Evolutionary conservation across 2,329 filamentous ascomycete genomes (phyloP), one percentile per base, ranked within the genome.

Genomic region (Aureobasidium mangrovei): DNA sequence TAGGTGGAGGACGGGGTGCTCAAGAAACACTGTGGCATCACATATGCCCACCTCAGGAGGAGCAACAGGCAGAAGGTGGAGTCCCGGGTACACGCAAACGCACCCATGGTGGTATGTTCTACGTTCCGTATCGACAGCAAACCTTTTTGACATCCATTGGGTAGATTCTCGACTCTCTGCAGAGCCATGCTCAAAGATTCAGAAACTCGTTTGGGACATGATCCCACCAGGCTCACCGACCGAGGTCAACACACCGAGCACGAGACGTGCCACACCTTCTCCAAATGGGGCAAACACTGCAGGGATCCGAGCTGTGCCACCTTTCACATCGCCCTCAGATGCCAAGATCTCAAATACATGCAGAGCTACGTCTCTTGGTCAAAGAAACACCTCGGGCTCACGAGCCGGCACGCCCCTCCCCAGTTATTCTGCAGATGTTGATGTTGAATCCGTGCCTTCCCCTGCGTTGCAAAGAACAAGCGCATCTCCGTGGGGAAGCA

Each of bases 181-280:
- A n/a, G 47, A 41, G 38, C 47, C 47, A 10, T 42, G n/a, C n/a
- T 26, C 38, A 35, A 51, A 53, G 9, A 36, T 31, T 29, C 40
- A 51, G n/a, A 53, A 26, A 7, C 29, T 44, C 9, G 7, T 10
- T 26, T 53, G 40, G 39, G 40, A 44, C 3, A 24, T 27, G 4
- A 28, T 42, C 4, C 49, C 39, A 24, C 33, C 32, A 18, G 49
- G 49, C 12, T 53, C 49, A 10, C 49, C 49, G 7, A 53, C 49
- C 7, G 49, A 43, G 29, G 49, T 43, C 8, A 53, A 53, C 12
- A 53, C 49, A 29, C 49, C 49, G 12, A 53, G 49, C 27, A 32
- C 49, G n/a, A 18, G 32, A 29, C 31, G 36, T 9, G 6, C 32
- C 32, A 43, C 49, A 12, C 40, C 40, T 42, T 31, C 12, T 12